Percentiles rank a stretch among this genome's conserved stretches.
These are phyloP conservation scores for Apiotrichum veenhuisii DNA, from an alignment of 1,284 basidiomycete species.

Conservation along the genomic window DNA sequence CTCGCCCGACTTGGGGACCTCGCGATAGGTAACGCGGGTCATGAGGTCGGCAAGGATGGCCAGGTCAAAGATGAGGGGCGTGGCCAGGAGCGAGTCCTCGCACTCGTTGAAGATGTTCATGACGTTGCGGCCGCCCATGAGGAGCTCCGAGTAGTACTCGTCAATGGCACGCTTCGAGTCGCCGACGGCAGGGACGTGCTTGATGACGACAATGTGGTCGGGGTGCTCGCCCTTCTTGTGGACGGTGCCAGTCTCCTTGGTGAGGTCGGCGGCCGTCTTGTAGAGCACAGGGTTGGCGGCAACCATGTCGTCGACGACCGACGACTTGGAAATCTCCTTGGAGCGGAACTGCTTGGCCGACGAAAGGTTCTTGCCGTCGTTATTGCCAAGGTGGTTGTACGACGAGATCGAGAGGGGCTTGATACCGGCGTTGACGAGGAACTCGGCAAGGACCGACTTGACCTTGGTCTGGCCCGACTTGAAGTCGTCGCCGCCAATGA, in stretches of 20 bases:
- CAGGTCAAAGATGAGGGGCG: slow-evolving; percentile 91
- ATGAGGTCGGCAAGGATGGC: slow-evolving; percentile 91
- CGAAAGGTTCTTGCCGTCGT: slow-evolving; percentile 89
- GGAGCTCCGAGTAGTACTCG: slow-evolving; percentile 91
- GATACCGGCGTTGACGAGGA: slow-evolving; percentile 98
- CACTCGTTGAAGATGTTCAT: slow-evolving; percentile 89
- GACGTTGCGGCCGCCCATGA: slow-evolving; percentile 56
- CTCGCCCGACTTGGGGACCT: slow-evolving; percentile 47
- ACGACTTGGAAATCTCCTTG: slow-evolving; percentile 97
- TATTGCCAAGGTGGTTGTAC: slow-evolving; percentile 99
- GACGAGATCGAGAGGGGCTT: slow-evolving; percentile 95
- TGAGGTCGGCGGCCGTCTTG: slow-evolving; percentile 56
- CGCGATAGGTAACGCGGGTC: slow-evolving; percentile 85
- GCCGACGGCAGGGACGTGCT: slow-evolving; percentile 77
- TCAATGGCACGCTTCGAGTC: slow-evolving; percentile 95
- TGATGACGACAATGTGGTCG: slow-evolving; percentile 95
- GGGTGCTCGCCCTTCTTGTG: slow-evolving; percentile 67
- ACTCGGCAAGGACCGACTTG: slow-evolving; percentile 94
- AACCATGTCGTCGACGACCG: slow-evolving; percentile 97
- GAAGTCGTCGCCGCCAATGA: slow-evolving; percentile 97
- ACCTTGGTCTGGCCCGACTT: slow-evolving; percentile 93
- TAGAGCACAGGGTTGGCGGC: slow-evolving; percentile 84
- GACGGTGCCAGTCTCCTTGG: slow-evolving; percentile 55
- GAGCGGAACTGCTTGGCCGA: slow-evolving; percentile 93
- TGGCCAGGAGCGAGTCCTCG: slow-evolving; percentile 95